Evolutionary conservation across 1,284 basidiomycete genomes (phyloP).

Genomic region (Irpex sp.): DNA sequence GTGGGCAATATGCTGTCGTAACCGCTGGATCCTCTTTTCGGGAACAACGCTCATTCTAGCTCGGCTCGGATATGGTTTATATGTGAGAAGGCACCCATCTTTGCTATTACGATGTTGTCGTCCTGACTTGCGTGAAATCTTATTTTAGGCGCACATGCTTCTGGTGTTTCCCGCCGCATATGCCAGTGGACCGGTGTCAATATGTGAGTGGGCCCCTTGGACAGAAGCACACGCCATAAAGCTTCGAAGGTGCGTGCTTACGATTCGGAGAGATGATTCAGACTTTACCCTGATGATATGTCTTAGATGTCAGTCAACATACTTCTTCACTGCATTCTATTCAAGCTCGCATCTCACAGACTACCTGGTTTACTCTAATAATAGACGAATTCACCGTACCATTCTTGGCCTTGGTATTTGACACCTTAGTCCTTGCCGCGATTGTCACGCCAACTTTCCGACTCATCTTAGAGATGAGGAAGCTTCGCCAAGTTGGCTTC

Average conservation of each 20-base stretch:
- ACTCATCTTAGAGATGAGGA: background rate
- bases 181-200: no score
- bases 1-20: background rate
- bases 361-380: background rate
- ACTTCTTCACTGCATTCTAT: no score
- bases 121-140: background rate
- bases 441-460: background rate
- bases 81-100: background rate
- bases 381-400: background rate
- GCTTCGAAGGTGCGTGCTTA: no score
- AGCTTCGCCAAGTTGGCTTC: background rate
- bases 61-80: background rate
- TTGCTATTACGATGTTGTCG: background rate
- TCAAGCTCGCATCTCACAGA: no score
- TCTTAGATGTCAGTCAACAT: no score
- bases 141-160: background rate
- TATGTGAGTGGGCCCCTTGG: no score
- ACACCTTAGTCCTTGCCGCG: background rate
- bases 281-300: no score
- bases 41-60: background rate
- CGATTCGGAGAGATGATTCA: no score
- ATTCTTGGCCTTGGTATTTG: background rate
- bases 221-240: no score
- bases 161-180: background rate
- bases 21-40: background rate